phyloP scores from a whole-genome alignment of 352 stramenopile species.

The Phytophthora fragariaefolia region DNA sequence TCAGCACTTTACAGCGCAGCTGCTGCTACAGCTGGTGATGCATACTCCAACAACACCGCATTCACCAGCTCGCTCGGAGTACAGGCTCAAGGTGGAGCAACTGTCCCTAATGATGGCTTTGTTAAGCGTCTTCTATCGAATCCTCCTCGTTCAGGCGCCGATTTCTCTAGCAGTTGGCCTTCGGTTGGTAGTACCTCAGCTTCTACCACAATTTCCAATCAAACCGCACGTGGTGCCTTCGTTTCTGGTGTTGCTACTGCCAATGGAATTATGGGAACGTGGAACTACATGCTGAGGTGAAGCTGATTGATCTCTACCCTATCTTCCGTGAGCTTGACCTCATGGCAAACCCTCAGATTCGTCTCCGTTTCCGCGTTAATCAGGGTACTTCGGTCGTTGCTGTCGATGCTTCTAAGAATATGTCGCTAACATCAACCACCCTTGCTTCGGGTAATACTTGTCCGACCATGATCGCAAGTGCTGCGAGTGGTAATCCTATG shows the following conservation, averaged over 20 bases:
- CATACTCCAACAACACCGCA: slow-evolving; percentile 23
- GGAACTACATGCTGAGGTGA: slow-evolving; percentile 18
- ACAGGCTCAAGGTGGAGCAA: background rate
- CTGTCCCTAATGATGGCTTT: slow-evolving; percentile 17
- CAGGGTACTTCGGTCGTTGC: slow-evolving; percentile 6
- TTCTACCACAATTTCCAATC: background rate
- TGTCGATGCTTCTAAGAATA: background rate
- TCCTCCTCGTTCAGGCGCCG: slow-evolving; percentile 6
- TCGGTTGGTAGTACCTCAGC: background rate
- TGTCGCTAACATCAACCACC: slow-evolving; percentile 9
- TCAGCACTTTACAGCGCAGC: slow-evolving; percentile 11
- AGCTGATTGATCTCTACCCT: background rate
- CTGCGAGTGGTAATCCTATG: slow-evolving; percentile 6
- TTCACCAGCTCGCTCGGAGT: slow-evolving; percentile 1
- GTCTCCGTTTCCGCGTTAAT: slow-evolving; percentile 6
- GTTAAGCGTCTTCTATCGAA: slow-evolving; percentile 17
- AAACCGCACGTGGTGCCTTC: background rate
- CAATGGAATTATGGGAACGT: slow-evolving; percentile 7
- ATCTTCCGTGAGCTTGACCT: slow-evolving; percentile 12
- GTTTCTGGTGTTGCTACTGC: slow-evolving; percentile 2
- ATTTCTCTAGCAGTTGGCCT: background rate
- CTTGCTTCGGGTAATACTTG: background rate
- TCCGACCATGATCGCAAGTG: background rate
- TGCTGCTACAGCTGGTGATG: slow-evolving; percentile 17
- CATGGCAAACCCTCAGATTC: slow-evolving; percentile 16